These are phyloP conservation scores for Vigna hirtella DNA, from an alignment of 306 rosid genomes.

Conservation along the genomic window DNA sequence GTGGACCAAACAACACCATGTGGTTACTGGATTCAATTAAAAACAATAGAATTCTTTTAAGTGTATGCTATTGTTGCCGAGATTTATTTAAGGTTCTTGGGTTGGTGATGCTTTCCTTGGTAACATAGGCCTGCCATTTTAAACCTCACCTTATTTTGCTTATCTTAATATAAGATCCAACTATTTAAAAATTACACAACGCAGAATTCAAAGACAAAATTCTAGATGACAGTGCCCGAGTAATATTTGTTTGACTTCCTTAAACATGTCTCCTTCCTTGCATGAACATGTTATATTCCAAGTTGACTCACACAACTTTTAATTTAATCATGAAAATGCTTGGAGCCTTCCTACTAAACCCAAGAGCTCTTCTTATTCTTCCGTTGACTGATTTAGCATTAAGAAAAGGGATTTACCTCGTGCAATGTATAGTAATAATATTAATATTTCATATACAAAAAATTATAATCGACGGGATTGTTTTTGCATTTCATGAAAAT, in stretches of 20 bases:
- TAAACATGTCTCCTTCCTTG: constrained; percentile 34
- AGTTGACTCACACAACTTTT: constrained; percentile 35
- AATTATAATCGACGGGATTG: too few species aligned
- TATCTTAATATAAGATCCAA: neutral
- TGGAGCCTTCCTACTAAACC: constrained; percentile 21
- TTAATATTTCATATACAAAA: too few species aligned
- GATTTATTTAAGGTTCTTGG: neutral
- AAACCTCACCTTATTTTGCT: neutral
- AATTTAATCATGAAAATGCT: constrained; percentile 10
- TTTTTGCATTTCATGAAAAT: too few species aligned
- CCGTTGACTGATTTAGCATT: too few species aligned
- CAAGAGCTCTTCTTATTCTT: neutral
- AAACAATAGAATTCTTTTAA: too few species aligned
- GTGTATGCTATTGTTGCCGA: too few species aligned
- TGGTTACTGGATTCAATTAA: too few species aligned
- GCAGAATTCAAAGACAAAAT: constrained; percentile 9
- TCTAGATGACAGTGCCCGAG: constrained; percentile 43
- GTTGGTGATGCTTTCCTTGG: neutral
- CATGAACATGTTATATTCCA: constrained; percentile 36
- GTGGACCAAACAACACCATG: neutral
- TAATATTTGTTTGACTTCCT: constrained; percentile 32
- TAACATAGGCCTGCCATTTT: neutral
- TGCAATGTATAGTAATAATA: too few species aligned
- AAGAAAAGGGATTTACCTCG: too few species aligned
- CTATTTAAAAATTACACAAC: neutral